Evolutionary conservation across 2,329 filamentous ascomycete genomes (phyloP), one percentile per base, ranked within the genome.

Genomic region (Alternaria brassicae): DNA sequence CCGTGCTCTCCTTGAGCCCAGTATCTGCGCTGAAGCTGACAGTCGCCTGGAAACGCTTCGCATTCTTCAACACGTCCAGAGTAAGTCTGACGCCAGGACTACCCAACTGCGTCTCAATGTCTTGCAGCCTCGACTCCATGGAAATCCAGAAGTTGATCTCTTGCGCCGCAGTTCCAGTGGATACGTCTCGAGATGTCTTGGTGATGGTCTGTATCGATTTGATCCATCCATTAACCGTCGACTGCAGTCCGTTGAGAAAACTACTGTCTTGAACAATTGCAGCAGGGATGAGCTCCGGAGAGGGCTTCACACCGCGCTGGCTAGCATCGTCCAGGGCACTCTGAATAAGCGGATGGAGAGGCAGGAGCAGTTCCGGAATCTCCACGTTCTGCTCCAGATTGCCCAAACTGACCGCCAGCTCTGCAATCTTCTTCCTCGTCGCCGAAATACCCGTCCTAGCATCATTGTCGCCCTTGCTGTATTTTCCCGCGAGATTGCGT

Each of bases 61-160:
- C 96, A 77, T 97, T 91, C 78, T 96, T 94, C 63, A 99, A 84
- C 61, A 99, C 94, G 70, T 97, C 94, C 76, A 99, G 86, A 0
- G 96, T 98, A 71, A 99, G 81, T 68, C 88, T 85, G 19, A 99
- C 94, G 27, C 95, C 95, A 56, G 96, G 92, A 65, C 93, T 93
- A 62, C 89, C 85, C 56, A 99, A 85, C 77, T 98, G 94, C 39
- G 85, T 87, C 77, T 97, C 94, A 60, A 99, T 97, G 27, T 90
- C 90, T 76, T 97, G 93, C 64, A 99, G 80, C 4, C 93, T 92
- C 15, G 90, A 91, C 78, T 99, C 96, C 91, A 99, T 97, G 2
- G 93, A 96, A 50, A 99, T 79, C 95, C 95, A 99, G 75, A 99
- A 99, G 78, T 97, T 97, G 78, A 99, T 97, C 78, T 99, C 95